Conservation (phyloP, 1,284 basidiomycete species). For the Neolentinus lepideus region DNA sequence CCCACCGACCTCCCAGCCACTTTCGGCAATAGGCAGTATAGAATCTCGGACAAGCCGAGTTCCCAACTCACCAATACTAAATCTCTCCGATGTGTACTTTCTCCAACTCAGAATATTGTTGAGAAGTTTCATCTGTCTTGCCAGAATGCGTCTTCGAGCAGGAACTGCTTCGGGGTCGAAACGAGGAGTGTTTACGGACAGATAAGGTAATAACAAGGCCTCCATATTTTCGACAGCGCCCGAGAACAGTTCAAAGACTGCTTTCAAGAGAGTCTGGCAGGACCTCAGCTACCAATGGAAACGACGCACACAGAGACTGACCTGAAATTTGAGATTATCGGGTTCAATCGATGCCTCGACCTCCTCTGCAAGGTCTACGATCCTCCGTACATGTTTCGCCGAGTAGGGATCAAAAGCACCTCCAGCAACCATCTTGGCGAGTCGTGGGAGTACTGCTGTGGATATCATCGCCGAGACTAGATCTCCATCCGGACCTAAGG, state of each 20-base stretch:
- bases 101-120: slow-evolving; percentile 71
- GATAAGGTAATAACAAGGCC: slow-evolving; percentile 35
- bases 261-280: slow-evolving; percentile 56
- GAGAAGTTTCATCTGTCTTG: slow-evolving; percentile 68
- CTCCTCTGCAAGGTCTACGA: slow-evolving; percentile 77
- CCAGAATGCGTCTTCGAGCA: slow-evolving; percentile 66
- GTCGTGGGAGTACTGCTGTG: slow-evolving; percentile 72
- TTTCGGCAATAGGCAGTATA: slow-evolving; percentile 63
- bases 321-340: slow-evolving; percentile 66
- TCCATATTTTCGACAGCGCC: slow-evolving; percentile 43
- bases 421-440: slow-evolving; percentile 63
- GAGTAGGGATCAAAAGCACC: slow-evolving; percentile 85
- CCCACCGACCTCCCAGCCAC: slow-evolving; percentile 87
- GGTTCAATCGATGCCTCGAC: slow-evolving; percentile 71
- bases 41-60: slow-evolving; percentile 51
- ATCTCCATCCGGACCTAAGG: slow-evolving; percentile 79
- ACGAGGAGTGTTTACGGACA: slow-evolving; percentile 32
- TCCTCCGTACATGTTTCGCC: slow-evolving; percentile 49
- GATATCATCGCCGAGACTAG: slow-evolving; percentile 86
- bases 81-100: slow-evolving; percentile 60
- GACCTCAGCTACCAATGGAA: background rate
- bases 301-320: slow-evolving; percentile 23
- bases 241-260: slow-evolving; percentile 54
- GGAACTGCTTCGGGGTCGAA: slow-evolving; percentile 77
- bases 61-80: slow-evolving; percentile 50